Base-by-base conservation (phyloP, 2,329 filamentous ascomycete genomes). In the Penicillium sp. region DNA sequence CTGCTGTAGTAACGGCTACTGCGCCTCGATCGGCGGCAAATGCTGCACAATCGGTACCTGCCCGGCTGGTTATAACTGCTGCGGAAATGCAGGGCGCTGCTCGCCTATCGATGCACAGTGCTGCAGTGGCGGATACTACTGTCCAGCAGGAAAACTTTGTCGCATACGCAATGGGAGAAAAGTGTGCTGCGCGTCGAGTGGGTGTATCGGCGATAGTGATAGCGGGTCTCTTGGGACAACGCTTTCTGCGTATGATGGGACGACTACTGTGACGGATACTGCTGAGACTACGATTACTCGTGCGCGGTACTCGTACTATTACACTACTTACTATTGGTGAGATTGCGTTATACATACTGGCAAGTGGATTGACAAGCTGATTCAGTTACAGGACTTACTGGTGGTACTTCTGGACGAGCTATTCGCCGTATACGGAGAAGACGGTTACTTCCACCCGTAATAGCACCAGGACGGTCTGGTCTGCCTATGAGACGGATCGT, bases 341-440 rank as follows among this genome's bases (percentile, higher is more conserved):
- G 46, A n/a, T n/a, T n/a, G n/a, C n/a, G n/a, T n/a, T n/a, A n/a
- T n/a, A n/a, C n/a, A n/a, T n/a, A n/a, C n/a, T n/a, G n/a, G n/a
- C n/a, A n/a, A n/a, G n/a, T n/a, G n/a, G n/a, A n/a, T n/a, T n/a
- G n/a, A n/a, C n/a, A n/a, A n/a, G n/a, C 3, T 20, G 7, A 15
- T 9, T 8, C 6, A 4, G n/a, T 4, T 29, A 11, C 23, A 52
- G 49, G 49, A 42, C 45, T 15, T 52, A 45, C 10, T 52, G 39
- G 36, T 47, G 35, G 29, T 52, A 50, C 12, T 50, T 43, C 37
- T 52, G 49, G 49, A 52, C 49, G 11, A 47, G 45, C n/a, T 40
- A 27, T 25, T 17, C 39, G 0, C 47, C 49, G 3, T 52, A 52
- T 23, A 50, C 42, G 1, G 39, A 39, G 10, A 29, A 26, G 27